Base-by-base conservation (phyloP, 805 yeast species). In the Barnettozyma sucrosica region DNA sequence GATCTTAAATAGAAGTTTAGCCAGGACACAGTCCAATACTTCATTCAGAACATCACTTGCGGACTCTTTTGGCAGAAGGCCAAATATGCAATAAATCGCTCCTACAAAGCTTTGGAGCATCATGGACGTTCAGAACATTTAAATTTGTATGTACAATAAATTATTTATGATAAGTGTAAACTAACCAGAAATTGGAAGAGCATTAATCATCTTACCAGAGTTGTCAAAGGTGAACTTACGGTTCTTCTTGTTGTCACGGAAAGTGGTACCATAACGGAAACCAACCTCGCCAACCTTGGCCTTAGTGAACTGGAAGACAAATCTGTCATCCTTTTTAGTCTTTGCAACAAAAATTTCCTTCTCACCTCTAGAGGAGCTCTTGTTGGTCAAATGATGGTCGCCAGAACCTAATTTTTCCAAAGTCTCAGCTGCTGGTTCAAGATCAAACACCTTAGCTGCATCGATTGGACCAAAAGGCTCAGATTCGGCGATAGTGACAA, bases 401-500 rank as follows among this genome's bases (percentile, higher is more conserved):
- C 80, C 80, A 40, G 76, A 70, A 11, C 87, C 74, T 52, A 90
- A 74, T 64, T 79, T 80, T 57, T 81, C 79, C 56, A 90, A 74
- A 3, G 93, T 85, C 33, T 74, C 80, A 42, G 80, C 77, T 25
- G 98, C 97, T n/a, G 96, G 95, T 64, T 87, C 90, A 54, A 92
- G 74, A 38, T 77, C 89, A 53, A 88, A 79, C 36, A 85, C 77
- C 48, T 80, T 72, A 43, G 99, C 97, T 13, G 99, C 97, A 62
- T 93, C 98, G 6, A 89, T 76, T 5, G 97, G 96, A 7, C 97
- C 97, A 64, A 92, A 90, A 9, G 96, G 96, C 69, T 89, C 95
- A 24, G 89, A 82, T 68, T 92, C 99, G 9, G 96, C 92, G 64
- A 92, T 83, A 11, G 95, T 85, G 62, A 88, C 68, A 71, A 90